Conservation (phyloP, 2,329 filamentous ascomycete genomes). For the Calonectria pseudoreteaudii region DNA sequence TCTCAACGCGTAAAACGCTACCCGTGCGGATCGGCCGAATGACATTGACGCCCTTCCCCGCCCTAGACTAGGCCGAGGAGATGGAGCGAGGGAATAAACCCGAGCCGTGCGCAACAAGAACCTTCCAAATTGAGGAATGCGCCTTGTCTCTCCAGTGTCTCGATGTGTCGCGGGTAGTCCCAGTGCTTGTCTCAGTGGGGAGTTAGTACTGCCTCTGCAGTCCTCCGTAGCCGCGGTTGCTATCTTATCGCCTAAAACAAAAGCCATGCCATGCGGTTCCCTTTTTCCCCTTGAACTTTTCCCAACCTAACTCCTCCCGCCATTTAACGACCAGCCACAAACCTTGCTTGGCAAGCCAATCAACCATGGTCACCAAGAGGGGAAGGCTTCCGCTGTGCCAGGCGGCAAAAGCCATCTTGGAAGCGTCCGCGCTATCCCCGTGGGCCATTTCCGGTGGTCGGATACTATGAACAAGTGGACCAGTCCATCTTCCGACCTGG, state of each 20-base stretch:
- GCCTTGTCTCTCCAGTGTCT: neutral
- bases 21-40: conserved; percentile 8
- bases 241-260: neutral
- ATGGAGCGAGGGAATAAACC: neutral
- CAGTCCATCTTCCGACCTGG: conserved; percentile 2
- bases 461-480: conserved; percentile 18
- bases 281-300: neutral
- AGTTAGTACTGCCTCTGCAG: neutral
- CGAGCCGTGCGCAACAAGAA: neutral
- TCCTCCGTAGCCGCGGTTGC: neutral
- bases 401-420: neutral
- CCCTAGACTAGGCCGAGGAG: neutral
- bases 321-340: neutral
- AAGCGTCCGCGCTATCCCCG: conserved; percentile 16
- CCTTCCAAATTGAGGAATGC: neutral
- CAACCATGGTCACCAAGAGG: neutral
- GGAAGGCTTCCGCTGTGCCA: neutral
- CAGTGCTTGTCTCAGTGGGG: neutral
- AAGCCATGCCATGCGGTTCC: neutral
- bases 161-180: neutral
- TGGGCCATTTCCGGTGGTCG: conserved; percentile 36
- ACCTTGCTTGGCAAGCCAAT: neutral
- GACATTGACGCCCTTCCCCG: neutral
- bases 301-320: neutral
- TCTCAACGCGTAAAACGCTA: neutral